Evolutionary conservation across 2,329 filamentous ascomycete genomes (phyloP).

Genomic region (Colletotrichum noveboracense): DNA sequence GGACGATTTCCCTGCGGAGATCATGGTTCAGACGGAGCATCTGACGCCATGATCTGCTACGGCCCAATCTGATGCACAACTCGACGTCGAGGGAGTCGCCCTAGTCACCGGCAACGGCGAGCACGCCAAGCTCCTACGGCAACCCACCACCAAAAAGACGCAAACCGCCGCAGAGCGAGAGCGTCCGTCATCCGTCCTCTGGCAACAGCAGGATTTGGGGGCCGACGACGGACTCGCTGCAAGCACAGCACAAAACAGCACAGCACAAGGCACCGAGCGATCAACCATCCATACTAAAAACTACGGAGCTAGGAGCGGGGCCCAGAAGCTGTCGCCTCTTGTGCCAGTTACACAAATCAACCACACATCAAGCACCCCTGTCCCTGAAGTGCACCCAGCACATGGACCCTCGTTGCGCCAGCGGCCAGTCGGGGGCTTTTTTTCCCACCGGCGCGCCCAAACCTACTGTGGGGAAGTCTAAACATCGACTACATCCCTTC

Average conservation of each 20-base stretch:
- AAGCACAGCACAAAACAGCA: background rate
- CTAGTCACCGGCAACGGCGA: conserved; percentile 5
- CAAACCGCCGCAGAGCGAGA: background rate
- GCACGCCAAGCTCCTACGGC: conserved; percentile 7
- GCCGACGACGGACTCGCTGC: background rate
- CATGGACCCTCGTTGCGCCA: conserved; percentile 16
- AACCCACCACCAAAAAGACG: conserved; percentile 28
- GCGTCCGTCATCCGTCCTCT: background rate
- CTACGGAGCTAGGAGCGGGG: background rate
- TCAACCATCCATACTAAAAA: background rate
- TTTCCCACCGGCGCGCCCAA: conserved; percentile 30
- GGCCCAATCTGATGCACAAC: conserved; percentile 40
- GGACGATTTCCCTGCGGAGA: conserved; percentile 39
- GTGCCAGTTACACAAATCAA: conserved; percentile 25
- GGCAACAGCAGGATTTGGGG: background rate
- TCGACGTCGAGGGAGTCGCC: conserved; percentile 21
- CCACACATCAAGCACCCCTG: conserved; percentile 4
- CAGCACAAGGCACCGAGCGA: conserved; percentile 25
- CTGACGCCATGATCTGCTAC: conserved; percentile 43
- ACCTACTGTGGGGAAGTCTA: conserved; percentile 37
- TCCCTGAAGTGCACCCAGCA: conserved; percentile 6
- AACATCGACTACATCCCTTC: conserved; percentile 32
- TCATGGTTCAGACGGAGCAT: conserved; percentile 45
- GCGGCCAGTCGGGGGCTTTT: conserved; percentile 28
- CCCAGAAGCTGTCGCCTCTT: conserved; percentile 23